Evolutionary conservation across 768 basidiomycete species (phyloP).

Genomic region (Paxillus rubicundulus): DNA sequence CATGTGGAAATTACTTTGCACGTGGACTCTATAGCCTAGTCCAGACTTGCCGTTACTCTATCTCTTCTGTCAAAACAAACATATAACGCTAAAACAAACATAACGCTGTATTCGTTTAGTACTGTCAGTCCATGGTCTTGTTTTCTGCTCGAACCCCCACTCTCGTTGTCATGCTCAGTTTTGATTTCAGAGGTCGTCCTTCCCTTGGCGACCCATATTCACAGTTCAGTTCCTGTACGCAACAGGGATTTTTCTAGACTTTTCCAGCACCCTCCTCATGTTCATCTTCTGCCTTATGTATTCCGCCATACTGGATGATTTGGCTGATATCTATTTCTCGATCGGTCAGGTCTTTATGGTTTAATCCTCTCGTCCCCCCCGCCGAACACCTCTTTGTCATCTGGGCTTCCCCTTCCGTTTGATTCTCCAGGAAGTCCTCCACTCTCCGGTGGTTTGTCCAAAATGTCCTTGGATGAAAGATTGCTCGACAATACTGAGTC

Average conservation of each 20-base stretch:
- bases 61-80: neutral
- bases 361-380: neutral
- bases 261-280: neutral
- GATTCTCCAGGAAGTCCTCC: neutral
- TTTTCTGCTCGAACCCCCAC: neutral
- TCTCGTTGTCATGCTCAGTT: neutral
- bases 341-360: conserved; percentile 6
- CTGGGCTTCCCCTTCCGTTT: neutral
- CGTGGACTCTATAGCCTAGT: conserved; percentile 6
- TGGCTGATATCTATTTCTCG: neutral
- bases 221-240: neutral
- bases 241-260: neutral
- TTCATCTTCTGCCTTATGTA: neutral
- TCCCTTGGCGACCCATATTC: neutral
- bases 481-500: neutral
- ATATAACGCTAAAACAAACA: neutral
- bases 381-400: neutral
- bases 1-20: conserved; percentile 8
- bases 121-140: neutral
- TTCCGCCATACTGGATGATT: neutral
- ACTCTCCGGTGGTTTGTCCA: neutral
- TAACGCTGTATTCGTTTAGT: no score
- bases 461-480: conserved; percentile 8
- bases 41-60: conserved; percentile 1
- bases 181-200: neutral